These are phyloP conservation scores for Aspergillus nomiae DNA, from an alignment of 2,329 filamentous ascomycete genomes.

Conservation along the genomic window DNA sequence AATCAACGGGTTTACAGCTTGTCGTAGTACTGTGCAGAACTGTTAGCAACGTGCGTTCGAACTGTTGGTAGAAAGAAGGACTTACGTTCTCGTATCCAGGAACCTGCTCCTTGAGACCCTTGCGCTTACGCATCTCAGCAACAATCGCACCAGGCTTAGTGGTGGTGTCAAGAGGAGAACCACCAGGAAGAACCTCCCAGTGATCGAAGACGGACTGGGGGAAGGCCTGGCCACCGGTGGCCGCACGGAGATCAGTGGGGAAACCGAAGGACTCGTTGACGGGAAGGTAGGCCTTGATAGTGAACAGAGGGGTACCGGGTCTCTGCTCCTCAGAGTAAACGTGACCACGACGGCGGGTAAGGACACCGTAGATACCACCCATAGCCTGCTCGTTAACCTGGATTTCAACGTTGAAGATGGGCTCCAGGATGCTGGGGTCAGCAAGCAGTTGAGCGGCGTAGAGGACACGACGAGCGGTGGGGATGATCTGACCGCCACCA, in stretches of 20 bases:
- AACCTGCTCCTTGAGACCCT: slow-evolving; percentile 97
- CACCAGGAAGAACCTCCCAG: slow-evolving; percentile 95
- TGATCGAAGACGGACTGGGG: slow-evolving; percentile 98
- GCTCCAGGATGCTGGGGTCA: slow-evolving; percentile 88
- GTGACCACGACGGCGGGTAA: slow-evolving; percentile 97
- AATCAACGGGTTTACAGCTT: slow-evolving; percentile 75
- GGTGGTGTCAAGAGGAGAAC: slow-evolving; percentile 80
- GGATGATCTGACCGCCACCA: slow-evolving; percentile 99
- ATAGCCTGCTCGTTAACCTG: slow-evolving; percentile 98
- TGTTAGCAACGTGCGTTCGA: slow-evolving; percentile 21
- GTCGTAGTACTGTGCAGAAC: slow-evolving; percentile 80
- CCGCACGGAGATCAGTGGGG: slow-evolving; percentile 92
- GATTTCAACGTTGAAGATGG: slow-evolving; percentile 98
- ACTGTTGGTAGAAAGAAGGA: slow-evolving; percentile 30
- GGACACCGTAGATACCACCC: slow-evolving; percentile 99
- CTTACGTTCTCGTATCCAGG: slow-evolving; percentile 94
- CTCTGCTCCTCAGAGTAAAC: slow-evolving; percentile 99
- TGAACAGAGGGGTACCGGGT: slow-evolving; percentile 98
- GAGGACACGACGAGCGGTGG: slow-evolving; percentile 94
- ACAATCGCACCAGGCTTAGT: slow-evolving; percentile 84
- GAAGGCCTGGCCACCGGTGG: slow-evolving; percentile 97
- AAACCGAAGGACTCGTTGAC: slow-evolving; percentile 99
- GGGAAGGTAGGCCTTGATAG: slow-evolving; percentile 95
- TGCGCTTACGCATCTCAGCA: slow-evolving; percentile 92
- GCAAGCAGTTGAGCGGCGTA: slow-evolving; percentile 91